Evolutionary conservation across 257 asterid species (phyloP).

Genomic region (Gardenia jasminoides): DNA sequence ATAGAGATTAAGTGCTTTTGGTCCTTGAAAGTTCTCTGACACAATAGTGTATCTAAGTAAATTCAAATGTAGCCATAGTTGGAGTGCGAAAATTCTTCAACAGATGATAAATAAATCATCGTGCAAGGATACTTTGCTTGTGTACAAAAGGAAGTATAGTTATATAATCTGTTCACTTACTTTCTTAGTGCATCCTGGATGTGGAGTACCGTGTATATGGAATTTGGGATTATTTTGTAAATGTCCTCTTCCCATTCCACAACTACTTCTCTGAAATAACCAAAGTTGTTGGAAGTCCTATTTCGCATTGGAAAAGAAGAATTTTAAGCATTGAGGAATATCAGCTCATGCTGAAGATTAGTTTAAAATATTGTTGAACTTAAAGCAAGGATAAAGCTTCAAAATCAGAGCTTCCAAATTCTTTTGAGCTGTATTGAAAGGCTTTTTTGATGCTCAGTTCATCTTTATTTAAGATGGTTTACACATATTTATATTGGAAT

Average conservation of each 20-base stretch:
- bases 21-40: not conserved
- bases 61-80: not conserved
- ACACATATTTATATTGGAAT: not conserved
- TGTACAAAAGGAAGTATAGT: not conserved
- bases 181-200: not conserved
- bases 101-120: not conserved
- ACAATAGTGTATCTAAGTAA: not conserved
- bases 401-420: not conserved
- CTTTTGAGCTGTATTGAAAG: not conserved
- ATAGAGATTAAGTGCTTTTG: not conserved
- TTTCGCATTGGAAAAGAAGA: not conserved
- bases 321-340: not conserved
- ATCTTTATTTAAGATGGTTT: not conserved
- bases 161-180: not conserved
- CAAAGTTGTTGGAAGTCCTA: not conserved
- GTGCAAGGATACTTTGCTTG: not conserved
- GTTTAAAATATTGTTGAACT: not conserved
- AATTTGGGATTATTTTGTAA: no score
- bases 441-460: not conserved
- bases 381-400: not conserved
- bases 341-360: not conserved
- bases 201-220: not conserved
- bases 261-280: not conserved
- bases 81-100: not conserved
- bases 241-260: not conserved